A percentile compares a stretch with the other conserved stretches of the same genome.
Evolutionary conservation across 1,284 basidiomycete species (phyloP).

Genomic region (Ustilago sp.): DNA sequence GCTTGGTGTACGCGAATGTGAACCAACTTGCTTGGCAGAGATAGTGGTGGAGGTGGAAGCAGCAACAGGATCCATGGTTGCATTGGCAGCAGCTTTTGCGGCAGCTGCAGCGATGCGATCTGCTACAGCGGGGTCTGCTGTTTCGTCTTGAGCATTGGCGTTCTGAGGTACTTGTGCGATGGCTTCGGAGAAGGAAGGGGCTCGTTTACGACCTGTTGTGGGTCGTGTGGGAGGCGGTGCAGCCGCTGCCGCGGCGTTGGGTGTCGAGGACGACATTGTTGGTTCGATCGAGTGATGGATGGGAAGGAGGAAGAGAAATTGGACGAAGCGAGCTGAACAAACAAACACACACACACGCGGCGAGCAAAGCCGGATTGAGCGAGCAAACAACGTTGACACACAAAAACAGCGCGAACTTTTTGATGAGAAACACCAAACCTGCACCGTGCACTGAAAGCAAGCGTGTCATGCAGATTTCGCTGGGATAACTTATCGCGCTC

Average conservation of each 20-base stretch:
- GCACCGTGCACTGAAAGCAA: background rate
- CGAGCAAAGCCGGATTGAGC: constrained; percentile 1
- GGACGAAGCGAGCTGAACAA: background rate
- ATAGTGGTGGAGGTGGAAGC: constrained; percentile 16
- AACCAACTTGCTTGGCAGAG: constrained; percentile 5
- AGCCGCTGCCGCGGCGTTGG: constrained; percentile 30
- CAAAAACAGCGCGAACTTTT: background rate
- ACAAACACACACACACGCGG: constrained; percentile 3
- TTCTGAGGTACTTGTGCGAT: constrained; percentile 47
- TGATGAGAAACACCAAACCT: background rate
- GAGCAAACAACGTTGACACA: too few species aligned
- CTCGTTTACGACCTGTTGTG: constrained; percentile 33
- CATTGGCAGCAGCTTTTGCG: constrained; percentile 16
- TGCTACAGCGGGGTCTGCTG: constrained; percentile 41
- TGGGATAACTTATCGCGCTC: background rate
- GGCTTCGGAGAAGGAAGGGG: constrained; percentile 49
- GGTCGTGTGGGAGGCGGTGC: constrained; percentile 47
- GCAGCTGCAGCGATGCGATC: constrained; percentile 39
- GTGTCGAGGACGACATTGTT: constrained; percentile 11
- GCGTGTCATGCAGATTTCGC: background rate
- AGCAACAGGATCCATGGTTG: constrained; percentile 28
- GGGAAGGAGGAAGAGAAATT: constrained; percentile 2
- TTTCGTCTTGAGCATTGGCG: constrained; percentile 48
- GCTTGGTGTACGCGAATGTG: constrained; percentile 1
- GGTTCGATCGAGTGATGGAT: background rate